Evolutionary conservation across 163 green algal genomes (phyloP).

Genomic region (Chlorella variabilis): DNA sequence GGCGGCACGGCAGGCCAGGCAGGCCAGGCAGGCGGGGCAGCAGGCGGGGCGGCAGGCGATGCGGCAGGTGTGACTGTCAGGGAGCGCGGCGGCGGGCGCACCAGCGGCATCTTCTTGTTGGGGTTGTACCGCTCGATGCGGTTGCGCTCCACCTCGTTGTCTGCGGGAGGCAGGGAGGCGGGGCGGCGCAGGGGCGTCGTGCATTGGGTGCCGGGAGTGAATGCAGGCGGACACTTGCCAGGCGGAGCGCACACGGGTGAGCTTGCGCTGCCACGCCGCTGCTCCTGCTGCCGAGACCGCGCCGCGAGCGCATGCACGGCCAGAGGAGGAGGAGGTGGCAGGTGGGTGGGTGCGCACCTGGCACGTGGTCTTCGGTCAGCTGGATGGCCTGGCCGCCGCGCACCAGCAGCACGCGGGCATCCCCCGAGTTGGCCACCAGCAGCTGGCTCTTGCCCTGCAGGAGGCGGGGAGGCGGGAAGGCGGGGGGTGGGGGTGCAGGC

Average conservation of each 20-base stretch:
- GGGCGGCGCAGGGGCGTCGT: neutral
- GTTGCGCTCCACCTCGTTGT: constrained; percentile 81
- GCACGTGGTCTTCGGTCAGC: constrained; percentile 91
- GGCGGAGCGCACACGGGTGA: too few species aligned
- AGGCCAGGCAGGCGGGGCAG: too few species aligned
- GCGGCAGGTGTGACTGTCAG: too few species aligned
- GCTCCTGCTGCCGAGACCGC: too few species aligned
- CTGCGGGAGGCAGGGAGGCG: neutral
- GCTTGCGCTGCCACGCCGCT: too few species aligned
- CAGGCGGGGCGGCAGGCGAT: neutral
- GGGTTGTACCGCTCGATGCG: constrained; percentile 96
- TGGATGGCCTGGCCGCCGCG: constrained; percentile 65
- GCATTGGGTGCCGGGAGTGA: too few species aligned
- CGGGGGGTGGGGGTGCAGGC: too few species aligned
- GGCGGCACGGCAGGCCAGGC: neutral
- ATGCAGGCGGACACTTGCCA: too few species aligned
- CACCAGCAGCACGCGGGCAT: constrained; percentile 85
- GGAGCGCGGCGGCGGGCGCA: too few species aligned
- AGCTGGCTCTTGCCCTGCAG: constrained; percentile 27
- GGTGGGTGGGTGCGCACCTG: constrained; percentile 58
- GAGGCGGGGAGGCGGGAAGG: neutral
- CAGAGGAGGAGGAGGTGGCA: too few species aligned
- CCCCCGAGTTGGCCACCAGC: constrained; percentile 83
- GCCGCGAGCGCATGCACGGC: too few species aligned
- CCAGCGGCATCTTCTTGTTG: constrained; percentile 90